Conservation (phyloP, 257 asterid genomes). For the Asclepias syriaca region DNA sequence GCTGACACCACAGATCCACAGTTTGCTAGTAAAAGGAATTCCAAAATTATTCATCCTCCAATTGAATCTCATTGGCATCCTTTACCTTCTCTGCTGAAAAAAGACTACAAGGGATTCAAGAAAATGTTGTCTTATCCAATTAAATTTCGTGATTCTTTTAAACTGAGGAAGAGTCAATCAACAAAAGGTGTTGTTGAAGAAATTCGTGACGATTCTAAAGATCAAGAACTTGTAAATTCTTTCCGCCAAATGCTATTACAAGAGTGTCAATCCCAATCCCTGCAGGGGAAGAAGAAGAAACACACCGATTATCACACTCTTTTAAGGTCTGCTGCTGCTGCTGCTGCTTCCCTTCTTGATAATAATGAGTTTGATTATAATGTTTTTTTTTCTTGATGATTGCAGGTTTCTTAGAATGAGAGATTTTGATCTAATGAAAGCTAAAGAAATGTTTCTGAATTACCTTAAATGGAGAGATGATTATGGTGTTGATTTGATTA, state of each 20-base stretch:
- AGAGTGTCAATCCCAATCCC: constrained; percentile 35
- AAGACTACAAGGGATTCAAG: constrained; percentile 23
- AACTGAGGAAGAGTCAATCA: constrained; percentile 30
- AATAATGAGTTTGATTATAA: background rate
- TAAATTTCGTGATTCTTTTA: constrained; percentile 25
- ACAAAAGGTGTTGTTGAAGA: constrained; percentile 37
- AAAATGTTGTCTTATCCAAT: constrained; percentile 30
- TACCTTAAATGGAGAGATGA: constrained; percentile 71
- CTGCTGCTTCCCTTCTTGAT: background rate
- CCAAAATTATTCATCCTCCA: constrained; percentile 37
- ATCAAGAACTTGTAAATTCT: constrained; percentile 43
- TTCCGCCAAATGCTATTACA: constrained; percentile 50
- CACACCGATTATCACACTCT: constrained; percentile 62
- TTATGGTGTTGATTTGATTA: constrained; percentile 45
- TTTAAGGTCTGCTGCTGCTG: constrained; percentile 33
- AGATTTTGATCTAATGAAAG: constrained; percentile 48
- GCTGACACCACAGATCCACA: constrained; percentile 18
- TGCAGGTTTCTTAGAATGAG: constrained; percentile 74
- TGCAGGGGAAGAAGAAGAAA: constrained; percentile 28
- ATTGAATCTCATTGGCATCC: constrained; percentile 52
- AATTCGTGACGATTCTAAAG: constrained; percentile 41
- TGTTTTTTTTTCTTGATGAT: background rate
- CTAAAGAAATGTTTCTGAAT: constrained; percentile 50
- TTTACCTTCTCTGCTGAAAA: constrained; percentile 12
- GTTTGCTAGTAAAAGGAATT: constrained; percentile 16